These are phyloP conservation scores for Ustilago trichophora DNA, from an alignment of 1,284 basidiomycete species.

Conservation along the genomic window DNA sequence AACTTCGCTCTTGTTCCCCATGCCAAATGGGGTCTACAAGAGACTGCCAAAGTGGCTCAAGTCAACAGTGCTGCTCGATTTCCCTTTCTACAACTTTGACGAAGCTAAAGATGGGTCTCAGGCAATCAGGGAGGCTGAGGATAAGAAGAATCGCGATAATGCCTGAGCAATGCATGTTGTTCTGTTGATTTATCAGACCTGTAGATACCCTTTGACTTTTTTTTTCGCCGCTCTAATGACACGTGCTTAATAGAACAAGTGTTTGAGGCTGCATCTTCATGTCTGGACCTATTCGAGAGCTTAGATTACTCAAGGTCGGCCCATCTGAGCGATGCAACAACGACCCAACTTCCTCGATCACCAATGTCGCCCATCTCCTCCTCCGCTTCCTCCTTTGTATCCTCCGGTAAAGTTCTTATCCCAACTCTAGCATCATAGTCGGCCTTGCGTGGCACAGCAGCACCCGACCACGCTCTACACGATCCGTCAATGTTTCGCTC, in stretches of 20 bases:
- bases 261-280: too few relatives aligned
- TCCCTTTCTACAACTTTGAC: slow-evolving; percentile 60
- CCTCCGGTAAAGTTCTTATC: background rate
- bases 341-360: slow-evolving; percentile 59
- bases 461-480: slow-evolving; percentile 26
- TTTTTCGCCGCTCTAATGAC: slow-evolving; percentile 2
- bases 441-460: slow-evolving; percentile 10
- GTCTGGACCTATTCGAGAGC: too few relatives aligned
- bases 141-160: slow-evolving; percentile 39
- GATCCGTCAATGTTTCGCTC: slow-evolving; percentile 48
- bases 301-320: slow-evolving; percentile 25
- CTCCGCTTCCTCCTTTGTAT: slow-evolving; percentile 1
- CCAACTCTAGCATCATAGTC: slow-evolving; percentile 2
- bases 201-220: slow-evolving; percentile 6
- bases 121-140: slow-evolving; percentile 49
- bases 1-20: slow-evolving; percentile 76
- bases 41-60: slow-evolving; percentile 73
- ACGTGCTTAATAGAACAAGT: background rate
- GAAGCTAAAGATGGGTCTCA: slow-evolving; percentile 54
- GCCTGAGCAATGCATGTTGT: slow-evolving; percentile 3
- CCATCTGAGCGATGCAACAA: slow-evolving; percentile 51
- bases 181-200: background rate
- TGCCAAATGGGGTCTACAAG: slow-evolving; percentile 74
- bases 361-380: slow-evolving; percentile 62
- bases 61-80: slow-evolving; percentile 73